These are phyloP conservation scores for Beauveria sp. DNA, from an alignment of 2,329 filamentous ascomycete species.

Conservation along the genomic window DNA sequence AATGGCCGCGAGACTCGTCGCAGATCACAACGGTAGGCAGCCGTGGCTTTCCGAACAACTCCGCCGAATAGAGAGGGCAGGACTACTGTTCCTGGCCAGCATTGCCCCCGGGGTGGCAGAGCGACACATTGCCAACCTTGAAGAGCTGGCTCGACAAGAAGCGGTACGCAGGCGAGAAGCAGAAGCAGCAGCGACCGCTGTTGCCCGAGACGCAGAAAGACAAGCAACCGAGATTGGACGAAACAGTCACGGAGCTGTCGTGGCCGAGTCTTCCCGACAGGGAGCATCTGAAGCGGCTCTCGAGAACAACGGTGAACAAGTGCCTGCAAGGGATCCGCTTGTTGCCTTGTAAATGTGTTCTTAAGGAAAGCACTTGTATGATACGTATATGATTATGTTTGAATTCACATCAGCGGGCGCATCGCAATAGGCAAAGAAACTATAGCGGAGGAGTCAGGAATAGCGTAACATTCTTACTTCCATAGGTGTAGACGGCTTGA, in stretches of 20 bases:
- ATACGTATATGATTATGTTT: constrained; percentile 1
- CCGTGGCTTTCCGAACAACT: constrained; percentile 33
- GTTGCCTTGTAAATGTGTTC: neutral
- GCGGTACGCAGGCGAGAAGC: constrained; percentile 38
- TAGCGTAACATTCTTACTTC: neutral
- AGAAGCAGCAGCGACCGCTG: constrained; percentile 22
- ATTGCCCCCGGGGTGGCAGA: constrained; percentile 59
- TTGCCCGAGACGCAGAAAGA: constrained; percentile 18
- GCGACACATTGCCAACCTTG: constrained; percentile 53
- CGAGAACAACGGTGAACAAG: neutral
- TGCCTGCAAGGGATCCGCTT: constrained; percentile 7
- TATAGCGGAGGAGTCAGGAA: constrained; percentile 6
- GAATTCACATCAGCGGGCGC: constrained; percentile 2
- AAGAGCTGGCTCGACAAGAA: constrained; percentile 39
- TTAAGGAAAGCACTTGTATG: neutral
- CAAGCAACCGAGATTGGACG: constrained; percentile 9
- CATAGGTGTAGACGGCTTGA: neutral
- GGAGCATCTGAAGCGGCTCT: neutral
- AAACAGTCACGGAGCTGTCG: neutral
- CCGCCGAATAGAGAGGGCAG: constrained; percentile 50
- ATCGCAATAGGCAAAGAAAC: constrained; percentile 4
- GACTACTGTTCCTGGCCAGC: constrained; percentile 57
- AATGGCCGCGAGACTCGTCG: constrained; percentile 47
- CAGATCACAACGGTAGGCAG: constrained; percentile 23
- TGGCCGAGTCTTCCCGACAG: neutral